Base-by-base conservation (phyloP, 805 yeast species). In the Kuraishia hungarica region DNA sequence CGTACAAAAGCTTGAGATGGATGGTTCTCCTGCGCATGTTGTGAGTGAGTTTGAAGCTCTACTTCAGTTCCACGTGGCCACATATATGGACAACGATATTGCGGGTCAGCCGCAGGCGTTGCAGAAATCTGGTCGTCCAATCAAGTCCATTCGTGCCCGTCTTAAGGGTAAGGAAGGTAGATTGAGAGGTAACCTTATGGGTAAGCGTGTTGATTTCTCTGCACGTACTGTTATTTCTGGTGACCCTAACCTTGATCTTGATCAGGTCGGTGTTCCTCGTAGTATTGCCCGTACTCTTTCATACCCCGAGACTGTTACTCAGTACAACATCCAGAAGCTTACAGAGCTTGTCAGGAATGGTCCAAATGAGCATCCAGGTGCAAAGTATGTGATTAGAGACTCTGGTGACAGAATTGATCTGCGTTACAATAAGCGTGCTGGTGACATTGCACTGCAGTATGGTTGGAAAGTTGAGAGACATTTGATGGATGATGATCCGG, bases 401-500 rank as follows among this genome's bases (percentile, higher is more conserved):
- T 90, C 96, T 52, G 99, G 99, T 69, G 99, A 96, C 68, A 92
- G 99, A 79, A 93, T 94, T 66, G 99, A 94, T 70, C 79, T 94
- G 70, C 83, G 97, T 69, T 94, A 91, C 72, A 96, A 94, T 75
- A 94, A 94, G 70, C 87, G 98, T 70, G 97, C 97, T 1, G 99
- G 99, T 68, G 99, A 94, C 67, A 88, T 94, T 64, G 97, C 96
- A 51, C 79, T 94, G 61, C 99, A 96, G 71, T 94, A 94, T 65
- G 99, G 99, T 53, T 96, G 99, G 99, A 91, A 89, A 70, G 99
- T 94, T 58, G 99, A 94, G 71, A 90, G 99, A 71, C 99, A 94
- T 71, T 80, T 94, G 64, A 90, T 91, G 88, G 99, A 94, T 71
- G 83, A 91, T 65, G 99, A 94, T 69, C 98, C 99, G 2, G 99